Base-by-base conservation (phyloP, 306 rosid genomes). In the Vachellia pachyceras region DNA sequence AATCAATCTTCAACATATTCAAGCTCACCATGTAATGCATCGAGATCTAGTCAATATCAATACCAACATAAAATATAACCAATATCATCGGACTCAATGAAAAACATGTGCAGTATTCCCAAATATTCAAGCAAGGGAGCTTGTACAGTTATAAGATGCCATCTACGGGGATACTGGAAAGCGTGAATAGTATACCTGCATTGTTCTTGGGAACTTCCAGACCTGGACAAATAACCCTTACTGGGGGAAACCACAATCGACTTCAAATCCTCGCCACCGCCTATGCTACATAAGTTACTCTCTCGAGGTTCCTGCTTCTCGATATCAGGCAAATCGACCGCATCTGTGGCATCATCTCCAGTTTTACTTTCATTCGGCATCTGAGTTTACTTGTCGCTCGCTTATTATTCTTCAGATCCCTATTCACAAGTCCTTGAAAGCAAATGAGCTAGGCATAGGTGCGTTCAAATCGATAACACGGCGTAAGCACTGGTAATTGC, bases 141-240 rank as follows among this genome's bases (percentile, higher is more conserved):
- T 65, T 15, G 12, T 6, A 17, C n/a, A 14, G 12, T 6, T 35
- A 67, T 39, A 39, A 18, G 72, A 39, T 67, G 47, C 25, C 49
- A 5, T 67, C 7, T 39, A 37, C 22, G 22, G 29, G 29, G 29
- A 67, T n/a, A 39, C 12, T 14, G 3, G 7, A 64, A 64, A 15
- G 22, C 2, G 0, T 6, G 47, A 18, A 67, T 39, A 9, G 4
- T 39, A 39, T 67, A 67, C 72, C 72, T 67, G 72, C 72, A 67
- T 67, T 67, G 72, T 67, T 67, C 72, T 10, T 67, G 72, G 47
- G 72, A 67, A 67, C 72, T 67, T 18, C 47, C 47, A 67, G 72
- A 67, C 72, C 72, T 67, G 14, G 72, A 67, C 72, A 67, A 39
- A 14, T 67, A 39, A 20, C 47, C 72, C 47, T 67, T 67, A 67